A percentile compares a stretch with the other conserved stretches of the same genome.
Conservation (phyloP, 495 filamentous ascomycete genomes). For the Xylaria nigripes region DNA sequence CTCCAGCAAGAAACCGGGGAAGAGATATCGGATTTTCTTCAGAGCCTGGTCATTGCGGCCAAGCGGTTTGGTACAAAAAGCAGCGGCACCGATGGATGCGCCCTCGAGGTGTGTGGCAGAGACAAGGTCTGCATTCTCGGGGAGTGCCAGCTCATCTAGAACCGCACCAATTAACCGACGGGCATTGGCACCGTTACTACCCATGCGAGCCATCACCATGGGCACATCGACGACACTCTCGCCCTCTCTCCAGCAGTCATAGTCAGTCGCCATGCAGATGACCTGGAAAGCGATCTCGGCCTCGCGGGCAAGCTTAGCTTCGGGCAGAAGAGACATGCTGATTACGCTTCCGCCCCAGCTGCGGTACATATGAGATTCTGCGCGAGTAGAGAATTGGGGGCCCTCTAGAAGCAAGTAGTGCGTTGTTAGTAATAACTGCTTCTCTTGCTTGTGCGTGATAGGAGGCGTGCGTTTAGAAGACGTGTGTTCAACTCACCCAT, state of each 20-base stretch:
- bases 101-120: slow-evolving; percentile 68
- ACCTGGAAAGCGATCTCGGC: slow-evolving; percentile 95
- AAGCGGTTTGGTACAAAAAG: slow-evolving; percentile 63
- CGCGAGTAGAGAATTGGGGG: slow-evolving; percentile 94
- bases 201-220: slow-evolving; percentile 98
- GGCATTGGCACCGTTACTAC: slow-evolving; percentile 80
- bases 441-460: background rate
- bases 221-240: slow-evolving; percentile 75
- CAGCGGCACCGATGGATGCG: slow-evolving; percentile 53
- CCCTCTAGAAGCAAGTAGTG: slow-evolving; percentile 51
- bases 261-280: slow-evolving; percentile 99
- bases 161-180: slow-evolving; percentile 77
- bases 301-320: slow-evolving; percentile 91
- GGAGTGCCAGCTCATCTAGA: slow-evolving; percentile 69
- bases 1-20: slow-evolving; percentile 52
- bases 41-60: slow-evolving; percentile 54
- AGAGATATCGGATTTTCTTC: slow-evolving; percentile 69
- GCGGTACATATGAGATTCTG: slow-evolving; percentile 90
- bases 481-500: slow-evolving; percentile 54
- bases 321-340: slow-evolving; percentile 96
- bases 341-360: slow-evolving; percentile 84
- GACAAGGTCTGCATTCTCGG: slow-evolving; percentile 67
- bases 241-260: slow-evolving; percentile 85
- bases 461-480: background rate
- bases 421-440: background rate